Percentiles rank a stretch among this genome's conserved stretches.
phyloP scores from a whole-genome alignment of 345 rosid species.

The Euclidium syriacum region DNA sequence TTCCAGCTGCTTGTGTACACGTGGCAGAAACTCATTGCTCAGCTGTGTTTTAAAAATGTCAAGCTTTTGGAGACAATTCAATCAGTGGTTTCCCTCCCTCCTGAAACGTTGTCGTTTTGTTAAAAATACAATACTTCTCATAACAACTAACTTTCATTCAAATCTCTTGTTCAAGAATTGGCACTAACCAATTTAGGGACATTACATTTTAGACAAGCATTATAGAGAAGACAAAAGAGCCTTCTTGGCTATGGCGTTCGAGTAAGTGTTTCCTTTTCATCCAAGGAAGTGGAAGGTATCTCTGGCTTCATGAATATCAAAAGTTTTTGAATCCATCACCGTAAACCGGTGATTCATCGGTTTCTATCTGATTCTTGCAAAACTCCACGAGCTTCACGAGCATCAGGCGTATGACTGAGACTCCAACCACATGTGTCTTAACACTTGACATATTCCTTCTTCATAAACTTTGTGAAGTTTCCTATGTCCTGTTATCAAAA shows the following conservation, averaged over 20 bases:
- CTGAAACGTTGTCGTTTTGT: background rate
- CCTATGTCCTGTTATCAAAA: background rate
- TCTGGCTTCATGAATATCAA: no score
- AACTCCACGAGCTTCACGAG: conserved; percentile 31
- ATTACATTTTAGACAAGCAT: no score
- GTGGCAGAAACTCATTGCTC: background rate
- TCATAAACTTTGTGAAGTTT: conserved; percentile 49
- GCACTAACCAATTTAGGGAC: no score
- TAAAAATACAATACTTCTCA: no score
- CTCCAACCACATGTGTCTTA: conserved; percentile 83
- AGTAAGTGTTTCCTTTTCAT: no score
- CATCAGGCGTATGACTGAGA: conserved; percentile 50
- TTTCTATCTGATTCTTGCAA: conserved; percentile 58
- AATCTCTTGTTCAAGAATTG: no score
- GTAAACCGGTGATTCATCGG: conserved; percentile 63
- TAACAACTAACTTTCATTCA: no score
- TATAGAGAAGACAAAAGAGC: no score
- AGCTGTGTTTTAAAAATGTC: background rate
- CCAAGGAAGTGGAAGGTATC: no score
- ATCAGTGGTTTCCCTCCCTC: background rate
- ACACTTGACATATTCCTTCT: conserved; percentile 84
- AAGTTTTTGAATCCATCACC: conserved; percentile 64
- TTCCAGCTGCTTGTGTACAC: background rate
- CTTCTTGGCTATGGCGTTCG: no score
- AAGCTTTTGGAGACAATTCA: background rate